phyloP scores from a whole-genome alignment of 371 early-diverging fungal genomes.

The Actinomortierella wolfii region DNA sequence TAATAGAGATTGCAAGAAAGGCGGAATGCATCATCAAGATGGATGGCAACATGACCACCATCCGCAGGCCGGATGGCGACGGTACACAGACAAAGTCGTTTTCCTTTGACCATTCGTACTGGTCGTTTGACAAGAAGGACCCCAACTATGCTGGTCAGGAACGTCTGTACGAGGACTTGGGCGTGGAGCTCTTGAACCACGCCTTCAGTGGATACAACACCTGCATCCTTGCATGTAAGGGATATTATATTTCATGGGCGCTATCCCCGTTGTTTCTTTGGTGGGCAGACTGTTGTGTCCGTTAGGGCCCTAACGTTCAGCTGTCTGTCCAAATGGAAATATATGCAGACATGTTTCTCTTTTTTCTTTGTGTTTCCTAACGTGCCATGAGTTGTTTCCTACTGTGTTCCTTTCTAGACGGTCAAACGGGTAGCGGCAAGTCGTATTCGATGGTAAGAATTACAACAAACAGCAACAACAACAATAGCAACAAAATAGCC shows the following conservation, averaged over 20 bases:
- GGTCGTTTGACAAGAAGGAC: slow-evolving; percentile 74
- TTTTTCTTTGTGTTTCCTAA: background rate
- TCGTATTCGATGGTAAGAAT: slow-evolving; percentile 81
- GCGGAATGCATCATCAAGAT: slow-evolving; percentile 68
- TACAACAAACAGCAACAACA: background rate
- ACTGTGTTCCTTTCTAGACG: slow-evolving; percentile 56
- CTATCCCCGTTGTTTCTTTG: too few species aligned
- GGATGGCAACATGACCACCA: slow-evolving; percentile 74
- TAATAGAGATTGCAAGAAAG: slow-evolving; percentile 64
- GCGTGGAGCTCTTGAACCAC: slow-evolving; percentile 80
- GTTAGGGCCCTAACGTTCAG: too few species aligned
- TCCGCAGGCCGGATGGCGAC: slow-evolving; percentile 58
- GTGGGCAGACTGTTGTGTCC: too few species aligned
- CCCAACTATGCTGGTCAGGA: slow-evolving; percentile 79
- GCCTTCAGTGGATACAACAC: slow-evolving; percentile 89
- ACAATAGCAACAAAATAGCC: too few species aligned
- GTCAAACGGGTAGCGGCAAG: slow-evolving; percentile 88
- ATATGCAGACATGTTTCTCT: too few species aligned
- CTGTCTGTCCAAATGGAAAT: too few species aligned
- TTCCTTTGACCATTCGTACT: slow-evolving; percentile 86
- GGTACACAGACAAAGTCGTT: slow-evolving; percentile 63
- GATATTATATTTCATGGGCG: too few species aligned
- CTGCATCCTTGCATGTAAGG: slow-evolving; percentile 84
- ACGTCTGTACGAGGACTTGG: slow-evolving; percentile 76
- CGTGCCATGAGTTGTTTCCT: slow-evolving; percentile 1